Evolutionary conservation across 129 eudicot species (phyloP), one percentile per base, ranked within the genome.

Genomic region (carrot (Daucus carota)): DNA sequence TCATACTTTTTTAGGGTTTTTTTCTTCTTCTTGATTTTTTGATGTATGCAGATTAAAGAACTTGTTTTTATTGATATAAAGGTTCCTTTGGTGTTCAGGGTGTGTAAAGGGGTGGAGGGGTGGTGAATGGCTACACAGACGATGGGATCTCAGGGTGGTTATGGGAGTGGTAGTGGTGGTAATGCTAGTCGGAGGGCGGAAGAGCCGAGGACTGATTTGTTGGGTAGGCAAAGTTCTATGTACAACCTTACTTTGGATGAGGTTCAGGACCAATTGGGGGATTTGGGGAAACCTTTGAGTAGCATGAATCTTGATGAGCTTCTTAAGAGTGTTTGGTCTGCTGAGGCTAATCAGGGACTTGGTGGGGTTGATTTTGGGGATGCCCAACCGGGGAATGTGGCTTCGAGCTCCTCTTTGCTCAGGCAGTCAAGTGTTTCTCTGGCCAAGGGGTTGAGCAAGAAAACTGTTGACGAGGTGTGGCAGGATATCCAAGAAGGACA

Each of bases 391-490:
- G 71, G 83, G 29, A 90, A 84, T 72, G 74, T 46, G 22, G 85
- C 79, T 59, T 65, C 90, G 8, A 85, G 43, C 57, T 74, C 88
- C 34, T 80, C 86, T 38, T 43, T 86, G 48, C 73, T 83, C 31
- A 78, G 87, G 22, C 89, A 88, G 54, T 83, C 91, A 12, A 86
- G 90, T 76, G 36, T 85, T 73, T 75, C 80, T 36, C 81, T 91
- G 3, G 46, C 84, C 5, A 78, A 84, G 75, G 96, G 89, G 80
- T 81, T 91, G 62, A 79, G 96, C 77, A 91, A 87, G 74, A 86
- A 88, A 86, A 93, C 98, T 8, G 97, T 93, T n/a, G 98, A 93
- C 83, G 97, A 93, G 78, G 92, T 93, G 70, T 91, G 97, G 98
- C 92, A 88, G 54, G 93, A 91, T 79, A 93, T 93, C 66, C 92